Evolutionary conservation across 2,329 filamentous ascomycete genomes (phyloP), one percentile per base, ranked within the genome.

Genomic region (Talaromyces amestolkiae): DNA sequence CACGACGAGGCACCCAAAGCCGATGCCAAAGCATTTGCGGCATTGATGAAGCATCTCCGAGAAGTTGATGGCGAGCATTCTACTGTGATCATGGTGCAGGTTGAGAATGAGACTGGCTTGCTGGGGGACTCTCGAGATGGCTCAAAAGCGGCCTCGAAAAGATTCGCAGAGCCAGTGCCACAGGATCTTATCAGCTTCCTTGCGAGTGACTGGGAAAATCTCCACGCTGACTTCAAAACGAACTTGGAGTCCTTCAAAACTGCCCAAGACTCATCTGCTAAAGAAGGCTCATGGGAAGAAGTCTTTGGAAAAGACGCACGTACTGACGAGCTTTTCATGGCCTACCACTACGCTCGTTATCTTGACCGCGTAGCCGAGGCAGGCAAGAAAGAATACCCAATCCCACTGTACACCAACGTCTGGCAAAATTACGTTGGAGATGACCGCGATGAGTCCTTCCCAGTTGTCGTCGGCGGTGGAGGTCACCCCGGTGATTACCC

Each of bases 41-140:
- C 43, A 10, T 22, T 45, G 43, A 45, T 47, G 45, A 47, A 19
- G 45, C 45, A 47, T 24, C 11, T 47, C 3, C 45, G 19, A 8
- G 19, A 47, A 24, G 11, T 47, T 3, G 45, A 47, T 24, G 45
- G 45, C 11, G 70, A 77, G 11, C 76, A 85, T 51, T 78, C 74
- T 2, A 86, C 83, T 0, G 83, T 86, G 0, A 68, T 86, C 2
- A 86, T 86, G 84, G 79, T 85, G 0, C 84, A 86, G 67, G 83
- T 86, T n/a, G 82, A 86, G 71, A 86, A 86, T 49, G 84, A 86
- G 72, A 78, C 78, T 0, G 84, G 84, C 0, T 66, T 86, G 0
- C 73, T 86, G 0, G 83, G 83, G 0, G 84, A 86, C 68, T 85
- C 80, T 8, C 76, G 83, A 24, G 84, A 85, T 68, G 74, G 80